Conservation (phyloP, 371 early-diverging fungal genomes). For the Vairimorpha ceranae region DNA sequence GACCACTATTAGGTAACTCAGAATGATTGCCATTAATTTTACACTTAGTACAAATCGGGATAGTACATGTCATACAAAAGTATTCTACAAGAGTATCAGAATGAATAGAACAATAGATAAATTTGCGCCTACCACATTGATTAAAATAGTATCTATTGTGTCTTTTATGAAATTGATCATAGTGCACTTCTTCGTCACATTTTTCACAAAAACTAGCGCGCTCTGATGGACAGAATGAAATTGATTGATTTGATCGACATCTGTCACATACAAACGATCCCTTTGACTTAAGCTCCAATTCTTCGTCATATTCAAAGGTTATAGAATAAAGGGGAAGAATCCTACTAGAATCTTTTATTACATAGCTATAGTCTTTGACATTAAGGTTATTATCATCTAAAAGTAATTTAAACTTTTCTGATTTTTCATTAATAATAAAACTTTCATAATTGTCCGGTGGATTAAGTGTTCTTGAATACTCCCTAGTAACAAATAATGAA, state of each 20-base stretch:
- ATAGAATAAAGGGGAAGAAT: constrained; percentile 60
- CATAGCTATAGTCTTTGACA: constrained; percentile 40
- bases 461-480: constrained; percentile 54
- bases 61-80: constrained; percentile 58
- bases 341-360: constrained; percentile 56
- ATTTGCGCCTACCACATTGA: constrained; percentile 57
- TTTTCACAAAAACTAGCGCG: constrained; percentile 60
- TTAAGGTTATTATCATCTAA: constrained; percentile 22
- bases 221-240: constrained; percentile 63
- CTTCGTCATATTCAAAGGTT: constrained; percentile 61
- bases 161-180: constrained; percentile 57
- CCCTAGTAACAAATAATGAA: constrained; percentile 52
- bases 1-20: constrained; percentile 34
- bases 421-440: constrained; percentile 42
- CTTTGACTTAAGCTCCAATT: constrained; percentile 54
- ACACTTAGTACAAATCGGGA: constrained; percentile 62
- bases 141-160: constrained; percentile 61
- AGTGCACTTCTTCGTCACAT: constrained; percentile 61
- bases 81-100: constrained; percentile 54
- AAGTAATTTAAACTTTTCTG: constrained; percentile 9
- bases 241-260: constrained; percentile 45
- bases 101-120: constrained; percentile 60
- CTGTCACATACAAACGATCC: constrained; percentile 56
- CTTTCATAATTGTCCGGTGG: constrained; percentile 56
- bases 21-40: constrained; percentile 59